These are phyloP conservation scores for Aspergillus sp. DNA, from an alignment of 2,329 filamentous ascomycete genomes.

Conservation along the genomic window DNA sequence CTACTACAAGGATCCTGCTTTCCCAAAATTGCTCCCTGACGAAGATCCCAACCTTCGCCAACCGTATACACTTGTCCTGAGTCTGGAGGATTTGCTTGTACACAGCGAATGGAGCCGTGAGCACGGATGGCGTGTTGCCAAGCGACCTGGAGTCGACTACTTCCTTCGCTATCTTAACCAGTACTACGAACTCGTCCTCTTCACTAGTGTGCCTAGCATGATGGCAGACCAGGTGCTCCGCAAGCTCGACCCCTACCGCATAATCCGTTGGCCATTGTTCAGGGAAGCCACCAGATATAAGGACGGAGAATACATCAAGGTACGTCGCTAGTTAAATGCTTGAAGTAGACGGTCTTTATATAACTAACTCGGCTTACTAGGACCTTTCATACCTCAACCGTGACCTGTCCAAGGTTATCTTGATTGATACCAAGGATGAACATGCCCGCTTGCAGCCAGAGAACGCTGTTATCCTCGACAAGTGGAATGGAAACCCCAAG, in stretches of 20 bases:
- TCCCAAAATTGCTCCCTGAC: slow-evolving; percentile 81
- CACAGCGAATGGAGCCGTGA: slow-evolving; percentile 94
- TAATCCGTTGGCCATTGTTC: slow-evolving; percentile 93
- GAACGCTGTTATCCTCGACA: slow-evolving; percentile 87
- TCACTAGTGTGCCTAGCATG: slow-evolving; percentile 82
- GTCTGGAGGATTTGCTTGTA: slow-evolving; percentile 88
- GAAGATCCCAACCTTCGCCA: slow-evolving; percentile 73
- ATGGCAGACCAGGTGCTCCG: slow-evolving; percentile 84
- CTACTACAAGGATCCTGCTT: slow-evolving; percentile 95
- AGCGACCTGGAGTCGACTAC: slow-evolving; percentile 93
- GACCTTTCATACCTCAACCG: slow-evolving; percentile 98
- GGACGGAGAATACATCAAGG: slow-evolving; percentile 95
- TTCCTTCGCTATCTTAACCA: slow-evolving; percentile 95
- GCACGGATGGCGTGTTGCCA: slow-evolving; percentile 92
- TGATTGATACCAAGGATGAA: slow-evolving; percentile 80
- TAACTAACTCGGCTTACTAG: slow-evolving; percentile 45
- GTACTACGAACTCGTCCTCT: slow-evolving; percentile 97
- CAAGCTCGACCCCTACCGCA: slow-evolving; percentile 92
- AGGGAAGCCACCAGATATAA: slow-evolving; percentile 97
- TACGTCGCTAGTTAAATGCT: slow-evolving; percentile 38
- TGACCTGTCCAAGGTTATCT: slow-evolving; percentile 89
- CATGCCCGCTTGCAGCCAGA: slow-evolving; percentile 92
- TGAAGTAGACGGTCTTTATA: neutral
- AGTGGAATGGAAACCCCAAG: slow-evolving; percentile 80
- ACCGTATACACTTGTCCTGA: slow-evolving; percentile 89